Evolutionary conservation across 2,329 filamentous ascomycete species (phyloP).

Genomic region (Fusarium coffeatum): DNA sequence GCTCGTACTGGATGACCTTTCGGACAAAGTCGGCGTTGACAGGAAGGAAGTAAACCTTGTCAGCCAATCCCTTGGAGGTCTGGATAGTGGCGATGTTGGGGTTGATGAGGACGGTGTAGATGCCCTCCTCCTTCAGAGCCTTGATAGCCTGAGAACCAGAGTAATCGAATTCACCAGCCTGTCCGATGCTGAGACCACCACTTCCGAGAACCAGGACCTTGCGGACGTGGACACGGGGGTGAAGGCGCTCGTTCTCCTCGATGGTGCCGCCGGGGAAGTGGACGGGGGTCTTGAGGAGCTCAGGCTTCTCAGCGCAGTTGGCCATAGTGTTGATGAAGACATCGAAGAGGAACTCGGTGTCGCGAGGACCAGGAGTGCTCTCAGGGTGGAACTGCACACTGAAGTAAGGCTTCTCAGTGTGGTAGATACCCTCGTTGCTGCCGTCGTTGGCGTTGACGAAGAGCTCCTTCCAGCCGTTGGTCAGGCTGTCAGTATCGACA

Average conservation of each 20-base stretch:
- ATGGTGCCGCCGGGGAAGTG: constrained; percentile 86
- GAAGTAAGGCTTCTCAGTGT: constrained; percentile 88
- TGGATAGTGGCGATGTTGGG: constrained; percentile 99
- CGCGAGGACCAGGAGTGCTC: constrained; percentile 92
- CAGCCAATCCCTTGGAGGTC: constrained; percentile 95
- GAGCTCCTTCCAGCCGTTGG: constrained; percentile 87
- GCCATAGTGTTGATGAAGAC: constrained; percentile 91
- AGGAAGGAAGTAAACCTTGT: constrained; percentile 98
- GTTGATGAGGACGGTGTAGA: constrained; percentile 98
- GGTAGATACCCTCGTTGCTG: constrained; percentile 97
- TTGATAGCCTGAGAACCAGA: constrained; percentile 99
- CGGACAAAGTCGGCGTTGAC: constrained; percentile 97
- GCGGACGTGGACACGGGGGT: constrained; percentile 86
- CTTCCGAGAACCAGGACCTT: constrained; percentile 95
- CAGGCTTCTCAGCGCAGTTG: constrained; percentile 74
- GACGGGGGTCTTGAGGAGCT: constrained; percentile 78
- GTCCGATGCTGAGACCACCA: constrained; percentile 95
- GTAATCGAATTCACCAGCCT: constrained; percentile 99
- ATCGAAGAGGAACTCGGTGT: constrained; percentile 97
- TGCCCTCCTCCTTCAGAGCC: constrained; percentile 95
- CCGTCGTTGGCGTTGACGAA: constrained; percentile 99
- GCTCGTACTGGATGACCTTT: constrained; percentile 95
- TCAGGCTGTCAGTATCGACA: constrained; percentile 82
- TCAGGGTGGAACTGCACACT: constrained; percentile 99
- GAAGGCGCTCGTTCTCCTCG: constrained; percentile 79